Conservation (phyloP, 768 basidiomycete genomes). For the Candolleomyces efflorescens region DNA sequence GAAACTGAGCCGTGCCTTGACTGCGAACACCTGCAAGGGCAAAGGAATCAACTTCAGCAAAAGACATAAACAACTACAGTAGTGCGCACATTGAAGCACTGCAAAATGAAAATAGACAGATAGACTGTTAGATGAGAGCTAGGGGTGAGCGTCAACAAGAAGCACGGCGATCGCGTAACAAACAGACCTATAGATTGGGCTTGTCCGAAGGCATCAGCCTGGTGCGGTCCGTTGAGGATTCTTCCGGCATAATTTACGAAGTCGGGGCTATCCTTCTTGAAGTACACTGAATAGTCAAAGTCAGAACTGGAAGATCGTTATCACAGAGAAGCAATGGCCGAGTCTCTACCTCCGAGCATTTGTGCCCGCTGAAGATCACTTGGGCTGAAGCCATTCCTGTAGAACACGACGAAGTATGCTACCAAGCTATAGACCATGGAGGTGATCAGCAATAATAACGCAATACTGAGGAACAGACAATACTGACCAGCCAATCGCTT, state of each 20-base stretch:
- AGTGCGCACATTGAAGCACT: conserved; percentile 58
- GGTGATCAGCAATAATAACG: neutral
- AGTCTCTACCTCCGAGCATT: conserved; percentile 27
- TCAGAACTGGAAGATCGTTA: neutral
- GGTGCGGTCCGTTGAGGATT: conserved; percentile 37
- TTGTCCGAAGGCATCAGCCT: conserved; percentile 55
- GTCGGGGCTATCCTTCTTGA: conserved; percentile 42
- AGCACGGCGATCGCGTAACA: neutral
- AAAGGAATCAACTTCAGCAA: neutral
- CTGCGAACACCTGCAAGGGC: conserved; percentile 50
- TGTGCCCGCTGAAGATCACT: conserved; percentile 51
- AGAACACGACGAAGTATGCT: conserved; percentile 65
- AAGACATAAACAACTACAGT: neutral
- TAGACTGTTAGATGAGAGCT: conserved; percentile 35
- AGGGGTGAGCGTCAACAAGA: neutral
- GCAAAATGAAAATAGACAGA: conserved; percentile 62
- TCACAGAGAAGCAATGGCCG: neutral
- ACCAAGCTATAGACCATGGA: conserved; percentile 35
- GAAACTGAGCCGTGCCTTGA: conserved; percentile 57
- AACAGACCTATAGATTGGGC: conserved; percentile 56
- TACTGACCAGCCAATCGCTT: conserved; percentile 50
- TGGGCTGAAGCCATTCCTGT: conserved; percentile 58
- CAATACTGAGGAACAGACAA: neutral
- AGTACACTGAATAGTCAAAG: conserved; percentile 35
- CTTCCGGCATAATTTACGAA: conserved; percentile 54